These are phyloP conservation scores for Capsicum rhomboideum DNA, from an alignment of 257 asterid species.

Conservation along the genomic window DNA sequence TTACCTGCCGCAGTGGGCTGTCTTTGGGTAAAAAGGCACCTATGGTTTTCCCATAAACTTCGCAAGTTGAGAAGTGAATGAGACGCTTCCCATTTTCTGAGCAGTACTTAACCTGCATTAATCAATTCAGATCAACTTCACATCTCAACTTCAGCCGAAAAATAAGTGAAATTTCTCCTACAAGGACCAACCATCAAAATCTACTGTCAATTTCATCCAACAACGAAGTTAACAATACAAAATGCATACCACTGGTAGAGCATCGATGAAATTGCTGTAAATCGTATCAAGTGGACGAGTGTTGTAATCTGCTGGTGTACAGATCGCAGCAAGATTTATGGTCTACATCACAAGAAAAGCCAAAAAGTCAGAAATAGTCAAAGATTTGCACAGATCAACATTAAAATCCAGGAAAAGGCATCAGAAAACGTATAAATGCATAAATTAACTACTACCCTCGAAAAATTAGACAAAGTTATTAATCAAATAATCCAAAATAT, in stretches of 20 bases:
- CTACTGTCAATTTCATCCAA: background rate
- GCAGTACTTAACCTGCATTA: slow-evolving; percentile 73
- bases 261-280: slow-evolving; percentile 88
- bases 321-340: slow-evolving; percentile 86
- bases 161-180: background rate
- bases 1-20: slow-evolving; percentile 75
- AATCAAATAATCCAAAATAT: background rate
- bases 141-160: background rate
- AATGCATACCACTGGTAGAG: slow-evolving; percentile 71
- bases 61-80: slow-evolving; percentile 92
- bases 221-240: background rate
- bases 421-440: background rate
- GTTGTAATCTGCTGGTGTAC: slow-evolving; percentile 93
- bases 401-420: too few relatives aligned
- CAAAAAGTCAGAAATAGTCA: slow-evolving; percentile 13
- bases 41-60: slow-evolving; percentile 79
- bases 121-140: background rate
- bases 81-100: slow-evolving; percentile 83
- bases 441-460: background rate
- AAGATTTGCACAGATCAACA: background rate
- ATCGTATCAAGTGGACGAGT: slow-evolving; percentile 90
- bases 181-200: background rate
- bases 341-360: slow-evolving; percentile 37
- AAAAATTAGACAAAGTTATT: background rate
- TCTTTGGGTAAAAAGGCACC: slow-evolving; percentile 77